Conservation (phyloP, 495 filamentous ascomycete species). For the Aspergillus hancockii region DNA sequence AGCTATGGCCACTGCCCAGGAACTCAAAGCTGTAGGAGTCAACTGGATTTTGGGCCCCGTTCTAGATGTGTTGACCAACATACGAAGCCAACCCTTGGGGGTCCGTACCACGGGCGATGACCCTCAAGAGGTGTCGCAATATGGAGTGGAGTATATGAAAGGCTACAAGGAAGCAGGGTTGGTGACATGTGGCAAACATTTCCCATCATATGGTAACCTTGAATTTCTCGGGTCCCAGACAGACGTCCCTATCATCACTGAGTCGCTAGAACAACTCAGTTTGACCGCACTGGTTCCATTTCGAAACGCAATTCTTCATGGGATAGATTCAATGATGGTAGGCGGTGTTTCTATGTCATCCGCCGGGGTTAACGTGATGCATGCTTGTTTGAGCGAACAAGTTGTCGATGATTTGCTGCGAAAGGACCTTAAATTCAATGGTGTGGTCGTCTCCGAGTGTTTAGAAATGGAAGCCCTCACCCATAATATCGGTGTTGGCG, state of each 20-base stretch:
- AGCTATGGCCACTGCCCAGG: constrained; percentile 82
- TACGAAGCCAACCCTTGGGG: constrained; percentile 80
- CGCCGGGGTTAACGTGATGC: constrained; percentile 85
- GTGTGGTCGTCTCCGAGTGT: constrained; percentile 91
- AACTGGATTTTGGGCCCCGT: constrained; percentile 90
- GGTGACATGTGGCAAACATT: constrained; percentile 87
- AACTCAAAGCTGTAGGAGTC: constrained; percentile 81
- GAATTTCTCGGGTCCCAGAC: constrained; percentile 83
- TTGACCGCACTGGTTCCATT: constrained; percentile 83
- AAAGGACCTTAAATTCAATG: constrained; percentile 80
- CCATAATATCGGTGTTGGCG: constrained; percentile 89
- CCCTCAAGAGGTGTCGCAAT: constrained; percentile 85
- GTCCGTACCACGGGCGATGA: constrained; percentile 84
- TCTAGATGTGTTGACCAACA: constrained; percentile 87
- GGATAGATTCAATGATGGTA: constrained; percentile 90
- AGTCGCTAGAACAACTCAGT: constrained; percentile 83
- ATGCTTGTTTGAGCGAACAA: constrained; percentile 87
- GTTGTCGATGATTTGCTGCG: constrained; percentile 83
- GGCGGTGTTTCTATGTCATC: constrained; percentile 87
- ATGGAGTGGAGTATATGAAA: constrained; percentile 82
- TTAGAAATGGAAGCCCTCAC: constrained; percentile 93
- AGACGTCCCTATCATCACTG: constrained; percentile 89
- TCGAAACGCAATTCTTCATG: constrained; percentile 78
- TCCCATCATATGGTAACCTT: constrained; percentile 90
- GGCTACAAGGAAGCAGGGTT: constrained; percentile 85